Evolutionary conservation across 805 yeast genomes (phyloP).

Genomic region (Brettanomyces sp.): DNA sequence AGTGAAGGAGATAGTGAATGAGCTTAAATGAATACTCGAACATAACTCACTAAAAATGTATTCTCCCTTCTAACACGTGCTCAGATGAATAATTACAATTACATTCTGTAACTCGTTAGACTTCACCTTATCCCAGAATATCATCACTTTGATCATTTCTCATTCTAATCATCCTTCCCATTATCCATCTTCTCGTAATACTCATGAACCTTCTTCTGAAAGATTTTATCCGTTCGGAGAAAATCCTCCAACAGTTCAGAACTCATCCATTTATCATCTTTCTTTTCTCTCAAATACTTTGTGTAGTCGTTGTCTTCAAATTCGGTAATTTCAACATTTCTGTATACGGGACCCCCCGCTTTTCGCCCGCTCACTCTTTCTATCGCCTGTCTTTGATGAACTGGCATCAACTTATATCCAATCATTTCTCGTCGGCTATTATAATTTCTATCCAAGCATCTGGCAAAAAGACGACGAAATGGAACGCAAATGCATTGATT

Average conservation of each 20-base stretch:
- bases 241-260: slow-evolving; percentile 17
- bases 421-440: slow-evolving; percentile 14
- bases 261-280: slow-evolving; percentile 3
- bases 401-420: slow-evolving; percentile 22
- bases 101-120: too few species aligned
- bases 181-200: slow-evolving; percentile 14
- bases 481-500: slow-evolving; percentile 36
- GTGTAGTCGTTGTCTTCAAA: slow-evolving; percentile 24
- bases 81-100: too few species aligned
- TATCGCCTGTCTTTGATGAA: slow-evolving; percentile 5
- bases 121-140: too few species aligned
- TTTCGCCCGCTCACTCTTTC: slow-evolving; percentile 1
- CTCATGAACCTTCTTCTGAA: slow-evolving; percentile 20
- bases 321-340: slow-evolving; percentile 31
- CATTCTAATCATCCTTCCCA: background rate
- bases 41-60: too few species aligned
- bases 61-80: too few species aligned
- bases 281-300: background rate
- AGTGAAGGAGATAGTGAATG: too few species aligned
- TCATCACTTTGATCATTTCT: too few species aligned
- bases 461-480: slow-evolving; percentile 36
- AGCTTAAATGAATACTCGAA: too few species aligned
- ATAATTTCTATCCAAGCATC: slow-evolving; percentile 27
- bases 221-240: slow-evolving; percentile 22
- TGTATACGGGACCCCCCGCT: slow-evolving; percentile 9